Conservation (phyloP, 148 eudicot genomes). For the Chenopodium suecicum region DNA sequence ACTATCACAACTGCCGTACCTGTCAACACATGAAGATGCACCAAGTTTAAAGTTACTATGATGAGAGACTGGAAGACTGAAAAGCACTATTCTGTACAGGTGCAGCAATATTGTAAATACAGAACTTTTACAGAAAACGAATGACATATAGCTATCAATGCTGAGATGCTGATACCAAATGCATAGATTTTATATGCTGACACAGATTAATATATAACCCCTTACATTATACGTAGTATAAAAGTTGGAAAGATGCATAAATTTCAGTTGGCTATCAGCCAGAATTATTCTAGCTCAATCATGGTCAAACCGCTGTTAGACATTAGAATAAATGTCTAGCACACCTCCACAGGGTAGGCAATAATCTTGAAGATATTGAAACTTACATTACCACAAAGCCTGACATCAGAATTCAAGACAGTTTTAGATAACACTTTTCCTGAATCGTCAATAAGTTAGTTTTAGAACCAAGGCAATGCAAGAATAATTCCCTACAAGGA, state of each 20-base stretch:
- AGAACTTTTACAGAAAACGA: not conserved
- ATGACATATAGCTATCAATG: not conserved
- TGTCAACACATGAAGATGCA: constrained; percentile 34
- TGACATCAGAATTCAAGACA: too few species aligned
- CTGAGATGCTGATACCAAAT: not conserved
- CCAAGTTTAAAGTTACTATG: not conserved
- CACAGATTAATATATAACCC: not conserved
- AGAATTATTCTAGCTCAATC: not conserved
- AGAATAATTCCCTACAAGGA: not conserved
- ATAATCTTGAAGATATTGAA: too few species aligned
- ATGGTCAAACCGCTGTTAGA: not conserved
- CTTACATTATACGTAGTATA: not conserved
- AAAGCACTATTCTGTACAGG: not conserved
- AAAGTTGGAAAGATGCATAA: not conserved
- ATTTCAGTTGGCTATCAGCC: not conserved
- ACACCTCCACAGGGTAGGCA: too few species aligned
- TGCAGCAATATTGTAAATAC: not conserved
- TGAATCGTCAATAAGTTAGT: not conserved
- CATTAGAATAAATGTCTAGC: too few species aligned
- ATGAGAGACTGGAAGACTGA: not conserved
- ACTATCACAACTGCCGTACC: constrained; percentile 98
- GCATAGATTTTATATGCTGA: not conserved
- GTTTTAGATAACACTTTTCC: not conserved
- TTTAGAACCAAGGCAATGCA: not conserved
- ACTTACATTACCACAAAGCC: too few species aligned